These are phyloP conservation scores for Sclerotinia trifoliorum DNA, from an alignment of 2,329 filamentous ascomycete species.

Conservation along the genomic window DNA sequence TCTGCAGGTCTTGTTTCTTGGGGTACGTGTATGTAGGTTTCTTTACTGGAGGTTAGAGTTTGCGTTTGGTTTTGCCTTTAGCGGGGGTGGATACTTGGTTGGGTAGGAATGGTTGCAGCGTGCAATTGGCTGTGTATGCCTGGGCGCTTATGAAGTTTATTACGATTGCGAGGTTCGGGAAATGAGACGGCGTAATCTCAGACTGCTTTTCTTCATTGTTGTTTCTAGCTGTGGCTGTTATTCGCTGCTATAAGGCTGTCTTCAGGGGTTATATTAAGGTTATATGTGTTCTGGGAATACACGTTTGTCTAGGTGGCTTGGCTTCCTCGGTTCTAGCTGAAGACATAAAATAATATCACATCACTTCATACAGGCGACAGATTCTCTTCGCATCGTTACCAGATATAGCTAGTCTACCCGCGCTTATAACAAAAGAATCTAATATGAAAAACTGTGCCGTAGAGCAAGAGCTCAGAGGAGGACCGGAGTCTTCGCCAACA, in stretches of 20 bases:
- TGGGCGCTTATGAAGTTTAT: constrained; percentile 1
- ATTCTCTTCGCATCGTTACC: not conserved
- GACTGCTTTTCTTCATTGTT: not conserved
- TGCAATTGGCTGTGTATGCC: not conserved
- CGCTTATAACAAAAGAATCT: constrained; percentile 6
- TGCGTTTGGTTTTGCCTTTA: not conserved
- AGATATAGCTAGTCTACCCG: not conserved
- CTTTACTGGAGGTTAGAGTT: not conserved
- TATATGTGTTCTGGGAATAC: not conserved
- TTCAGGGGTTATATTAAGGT: not conserved
- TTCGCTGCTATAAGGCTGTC: not conserved
- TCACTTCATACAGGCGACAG: not conserved
- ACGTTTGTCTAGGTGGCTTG: not conserved
- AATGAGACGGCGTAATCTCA: not conserved
- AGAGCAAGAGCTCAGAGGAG: not conserved
- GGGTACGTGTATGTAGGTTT: not conserved
- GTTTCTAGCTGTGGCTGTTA: not conserved
- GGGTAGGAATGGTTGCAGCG: not conserved
- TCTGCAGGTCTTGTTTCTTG: not conserved
- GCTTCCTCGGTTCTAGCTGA: not conserved
- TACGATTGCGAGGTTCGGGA: not conserved
- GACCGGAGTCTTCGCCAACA: constrained; percentile 5
- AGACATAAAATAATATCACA: not conserved
- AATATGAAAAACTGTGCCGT: not conserved
- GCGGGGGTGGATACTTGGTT: constrained; percentile 3